Conservation (phyloP, 2,329 filamentous ascomycete species). For the Microascus cirrosus region DNA sequence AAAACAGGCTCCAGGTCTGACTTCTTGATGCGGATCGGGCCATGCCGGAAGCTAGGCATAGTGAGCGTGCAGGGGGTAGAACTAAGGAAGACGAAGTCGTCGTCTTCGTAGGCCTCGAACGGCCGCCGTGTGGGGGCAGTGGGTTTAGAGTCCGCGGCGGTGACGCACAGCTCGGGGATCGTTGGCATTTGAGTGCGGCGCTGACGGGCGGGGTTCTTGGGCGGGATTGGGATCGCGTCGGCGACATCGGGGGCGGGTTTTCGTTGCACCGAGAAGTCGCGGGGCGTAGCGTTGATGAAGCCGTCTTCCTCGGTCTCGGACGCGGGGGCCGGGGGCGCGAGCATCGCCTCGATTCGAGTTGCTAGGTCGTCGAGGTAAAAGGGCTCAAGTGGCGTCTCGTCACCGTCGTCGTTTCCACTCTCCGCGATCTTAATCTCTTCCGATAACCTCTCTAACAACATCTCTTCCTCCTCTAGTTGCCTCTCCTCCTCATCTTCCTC, state of each 20-base stretch:
- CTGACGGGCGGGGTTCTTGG: constrained; percentile 3
- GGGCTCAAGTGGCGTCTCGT: constrained; percentile 30
- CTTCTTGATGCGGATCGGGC: constrained; percentile 40
- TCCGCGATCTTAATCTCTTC: not conserved
- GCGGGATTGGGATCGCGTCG: not conserved
- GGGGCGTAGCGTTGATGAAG: constrained; percentile 10
- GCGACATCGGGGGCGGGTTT: constrained; percentile 7
- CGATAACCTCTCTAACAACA: constrained; percentile 7
- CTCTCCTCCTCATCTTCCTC: not conserved
- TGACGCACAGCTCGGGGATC: constrained; percentile 26
- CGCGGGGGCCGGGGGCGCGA: constrained; percentile 11
- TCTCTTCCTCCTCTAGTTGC: constrained; percentile 7
- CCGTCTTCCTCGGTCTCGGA: not conserved
- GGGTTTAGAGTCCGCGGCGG: constrained; percentile 1
- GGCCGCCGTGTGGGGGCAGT: not conserved
- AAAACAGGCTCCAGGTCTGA: constrained; percentile 21
- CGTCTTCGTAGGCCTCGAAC: constrained; percentile 19
- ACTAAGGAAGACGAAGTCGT: constrained; percentile 34
- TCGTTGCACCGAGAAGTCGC: constrained; percentile 12
- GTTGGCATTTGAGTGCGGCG: constrained; percentile 21
- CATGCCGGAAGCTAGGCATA: constrained; percentile 39
- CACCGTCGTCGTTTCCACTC: not conserved
- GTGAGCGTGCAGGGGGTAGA: constrained; percentile 38
- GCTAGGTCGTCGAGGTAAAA: constrained; percentile 37
- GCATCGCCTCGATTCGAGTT: constrained; percentile 24